Percentiles rank a stretch among this genome's conserved stretches.
These are phyloP conservation scores for Trichoderma citrinoviride DNA, from an alignment of 2,329 filamentous ascomycete species.

Conservation along the genomic window DNA sequence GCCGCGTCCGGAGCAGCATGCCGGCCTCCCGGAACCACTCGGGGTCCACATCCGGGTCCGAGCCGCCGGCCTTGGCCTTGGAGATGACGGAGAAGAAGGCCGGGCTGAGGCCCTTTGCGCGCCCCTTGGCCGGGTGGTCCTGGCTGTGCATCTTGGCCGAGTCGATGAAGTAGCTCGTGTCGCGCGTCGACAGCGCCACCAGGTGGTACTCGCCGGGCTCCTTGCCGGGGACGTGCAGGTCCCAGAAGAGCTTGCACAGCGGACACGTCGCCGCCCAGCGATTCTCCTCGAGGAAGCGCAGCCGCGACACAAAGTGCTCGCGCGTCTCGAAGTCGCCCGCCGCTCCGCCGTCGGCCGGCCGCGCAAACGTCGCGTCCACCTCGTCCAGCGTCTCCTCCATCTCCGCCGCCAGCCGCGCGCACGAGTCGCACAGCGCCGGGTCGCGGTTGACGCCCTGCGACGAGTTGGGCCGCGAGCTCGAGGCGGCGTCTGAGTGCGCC, in stretches of 20 bases:
- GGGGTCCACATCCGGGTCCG: constrained; percentile 33
- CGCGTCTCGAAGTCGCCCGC: constrained; percentile 35
- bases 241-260: constrained; percentile 37
- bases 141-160: constrained; percentile 33
- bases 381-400: constrained; percentile 36
- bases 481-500: constrained; percentile 33
- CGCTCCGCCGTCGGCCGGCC: constrained; percentile 30
- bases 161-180: constrained; percentile 38
- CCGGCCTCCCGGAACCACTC: constrained; percentile 36
- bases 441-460: constrained; percentile 29
- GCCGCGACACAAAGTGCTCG: constrained; percentile 31
- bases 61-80: constrained; percentile 32
- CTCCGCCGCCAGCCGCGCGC: constrained; percentile 35
- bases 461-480: constrained; percentile 25
- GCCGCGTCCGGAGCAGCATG: constrained; percentile 36
- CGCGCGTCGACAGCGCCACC: constrained; percentile 36
- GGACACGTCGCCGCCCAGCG: constrained; percentile 36
- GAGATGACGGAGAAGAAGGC: constrained; percentile 36
- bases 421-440: constrained; percentile 33
- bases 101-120: constrained; percentile 32
- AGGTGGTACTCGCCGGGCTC: constrained; percentile 34
- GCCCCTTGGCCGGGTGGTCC: constrained; percentile 32
- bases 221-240: constrained; percentile 34
- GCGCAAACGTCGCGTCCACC: constrained; percentile 33
- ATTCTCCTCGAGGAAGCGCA: constrained; percentile 34